A percentile compares a stretch with the other conserved stretches of the same genome.
Conservation (phyloP, 768 basidiomycete species). For the Tricholoma flavovirens region DNA sequence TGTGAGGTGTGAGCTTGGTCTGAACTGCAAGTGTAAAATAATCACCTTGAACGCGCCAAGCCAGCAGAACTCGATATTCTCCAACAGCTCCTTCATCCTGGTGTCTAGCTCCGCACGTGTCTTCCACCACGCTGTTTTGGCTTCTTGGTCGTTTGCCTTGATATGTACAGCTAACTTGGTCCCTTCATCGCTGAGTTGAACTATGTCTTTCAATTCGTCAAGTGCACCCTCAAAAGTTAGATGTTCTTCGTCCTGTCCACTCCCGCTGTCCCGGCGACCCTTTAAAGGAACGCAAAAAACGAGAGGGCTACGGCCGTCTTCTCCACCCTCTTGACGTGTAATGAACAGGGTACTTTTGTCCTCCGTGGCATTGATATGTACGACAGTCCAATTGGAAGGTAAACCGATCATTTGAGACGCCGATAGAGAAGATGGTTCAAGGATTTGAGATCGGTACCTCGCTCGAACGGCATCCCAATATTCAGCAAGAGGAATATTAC, state of each 20-base stretch:
- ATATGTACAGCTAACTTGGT: constrained; percentile 62
- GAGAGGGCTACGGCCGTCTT: constrained; percentile 45
- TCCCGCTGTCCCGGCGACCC: constrained; percentile 68
- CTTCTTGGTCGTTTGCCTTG: constrained; percentile 59
- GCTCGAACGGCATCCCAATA: constrained; percentile 61
- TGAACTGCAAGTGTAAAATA: constrained; percentile 1
- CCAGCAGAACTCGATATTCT: constrained; percentile 94
- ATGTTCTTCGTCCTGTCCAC: constrained; percentile 59
- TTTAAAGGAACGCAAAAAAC: constrained; percentile 89
- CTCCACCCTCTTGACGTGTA: constrained; percentile 62
- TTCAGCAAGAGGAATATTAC: constrained; percentile 30
- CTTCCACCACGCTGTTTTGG: constrained; percentile 81
- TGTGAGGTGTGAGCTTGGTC: constrained; percentile 18
- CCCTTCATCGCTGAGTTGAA: constrained; percentile 67
- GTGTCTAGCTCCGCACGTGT: constrained; percentile 70
- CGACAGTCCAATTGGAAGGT: constrained; percentile 75
- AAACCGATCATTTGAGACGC: constrained; percentile 39
- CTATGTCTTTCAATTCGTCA: constrained; percentile 71
- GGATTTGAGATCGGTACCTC: constrained; percentile 44
- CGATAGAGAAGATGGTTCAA: constrained; percentile 38
- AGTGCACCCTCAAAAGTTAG: constrained; percentile 73
- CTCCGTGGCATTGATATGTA: constrained; percentile 78
- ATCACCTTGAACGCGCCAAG: constrained; percentile 93
- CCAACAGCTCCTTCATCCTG: constrained; percentile 66
- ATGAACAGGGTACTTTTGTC: constrained; percentile 82